These are phyloP conservation scores for Daldinia sp. DNA, from an alignment of 2,329 filamentous ascomycete species.

Conservation along the genomic window DNA sequence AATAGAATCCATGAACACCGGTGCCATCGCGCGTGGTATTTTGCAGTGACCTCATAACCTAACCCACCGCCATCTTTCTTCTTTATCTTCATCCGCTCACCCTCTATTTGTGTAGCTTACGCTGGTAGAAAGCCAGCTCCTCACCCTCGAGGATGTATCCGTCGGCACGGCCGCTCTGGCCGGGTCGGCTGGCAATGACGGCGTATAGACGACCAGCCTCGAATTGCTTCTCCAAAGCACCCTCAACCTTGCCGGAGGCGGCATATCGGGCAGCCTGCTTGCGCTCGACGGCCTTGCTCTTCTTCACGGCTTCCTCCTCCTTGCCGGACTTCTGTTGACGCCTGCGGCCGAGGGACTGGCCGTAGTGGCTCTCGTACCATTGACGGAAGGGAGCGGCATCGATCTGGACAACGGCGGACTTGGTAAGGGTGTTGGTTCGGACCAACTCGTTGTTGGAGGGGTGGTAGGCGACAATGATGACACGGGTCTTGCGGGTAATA, in stretches of 20 bases:
- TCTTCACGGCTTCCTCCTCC: conserved; percentile 78
- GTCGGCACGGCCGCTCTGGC: conserved; percentile 95
- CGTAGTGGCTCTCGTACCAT: conserved; percentile 99
- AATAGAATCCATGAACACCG: conserved; percentile 50
- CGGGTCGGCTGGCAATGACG: conserved; percentile 89
- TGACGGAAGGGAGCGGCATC: conserved; percentile 99
- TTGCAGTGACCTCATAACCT: conserved; percentile 39
- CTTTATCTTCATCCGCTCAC: background rate
- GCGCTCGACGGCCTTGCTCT: conserved; percentile 94
- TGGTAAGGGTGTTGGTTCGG: conserved; percentile 99
- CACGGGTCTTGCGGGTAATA: conserved; percentile 97
- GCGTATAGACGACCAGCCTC: conserved; percentile 98
- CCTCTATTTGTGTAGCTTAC: conserved; percentile 96
- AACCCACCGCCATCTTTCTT: conserved; percentile 24
- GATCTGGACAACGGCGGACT: conserved; percentile 97
- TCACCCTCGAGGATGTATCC: conserved; percentile 99
- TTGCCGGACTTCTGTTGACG: conserved; percentile 84
- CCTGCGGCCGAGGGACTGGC: conserved; percentile 84
- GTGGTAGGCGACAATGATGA: conserved; percentile 98
- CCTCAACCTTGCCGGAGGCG: conserved; percentile 89
- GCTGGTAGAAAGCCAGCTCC: conserved; percentile 99
- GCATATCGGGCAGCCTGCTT: conserved; percentile 92
- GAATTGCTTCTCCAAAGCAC: conserved; percentile 95
- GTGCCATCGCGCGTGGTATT: conserved; percentile 45
- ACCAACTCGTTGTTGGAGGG: conserved; percentile 99